These are phyloP conservation scores for Lotus japonicus DNA, from an alignment of 306 rosid genomes.

Conservation along the genomic window DNA sequence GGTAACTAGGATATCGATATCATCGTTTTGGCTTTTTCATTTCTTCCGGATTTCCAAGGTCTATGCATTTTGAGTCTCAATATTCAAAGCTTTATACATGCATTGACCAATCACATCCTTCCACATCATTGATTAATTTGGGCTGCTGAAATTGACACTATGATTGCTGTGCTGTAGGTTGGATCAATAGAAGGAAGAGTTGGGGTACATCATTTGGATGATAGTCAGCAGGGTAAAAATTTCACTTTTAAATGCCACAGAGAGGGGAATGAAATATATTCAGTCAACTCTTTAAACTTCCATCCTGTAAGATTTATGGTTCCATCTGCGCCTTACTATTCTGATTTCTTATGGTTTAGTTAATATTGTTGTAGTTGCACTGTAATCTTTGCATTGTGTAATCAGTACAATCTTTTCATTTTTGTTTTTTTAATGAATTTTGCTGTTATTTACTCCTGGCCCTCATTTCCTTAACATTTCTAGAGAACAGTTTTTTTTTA, in stretches of 20 bases:
- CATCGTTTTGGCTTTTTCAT: no score
- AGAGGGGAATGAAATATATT: constrained; percentile 72
- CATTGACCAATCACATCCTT: no score
- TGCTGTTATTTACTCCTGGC: not conserved
- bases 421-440: not conserved
- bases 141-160: constrained; percentile 24
- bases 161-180: constrained; percentile 40
- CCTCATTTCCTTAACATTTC: not conserved
- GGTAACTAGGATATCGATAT: no score
- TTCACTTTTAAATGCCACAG: constrained; percentile 97
- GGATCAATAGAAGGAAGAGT: constrained; percentile 98
- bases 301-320: constrained; percentile 72
- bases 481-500: not conserved
- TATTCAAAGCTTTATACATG: no score
- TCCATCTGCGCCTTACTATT: constrained; percentile 1
- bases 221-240: constrained; percentile 64
- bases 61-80: no score
- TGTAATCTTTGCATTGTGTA: not conserved
- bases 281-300: constrained; percentile 91
- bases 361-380: not conserved
- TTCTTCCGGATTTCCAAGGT: no score
- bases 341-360: not conserved
- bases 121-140: constrained; percentile 3
- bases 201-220: constrained; percentile 95
- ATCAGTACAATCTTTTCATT: not conserved